Conservation (phyloP, 257 asterid genomes). For the Hygrophila difformis region DNA sequence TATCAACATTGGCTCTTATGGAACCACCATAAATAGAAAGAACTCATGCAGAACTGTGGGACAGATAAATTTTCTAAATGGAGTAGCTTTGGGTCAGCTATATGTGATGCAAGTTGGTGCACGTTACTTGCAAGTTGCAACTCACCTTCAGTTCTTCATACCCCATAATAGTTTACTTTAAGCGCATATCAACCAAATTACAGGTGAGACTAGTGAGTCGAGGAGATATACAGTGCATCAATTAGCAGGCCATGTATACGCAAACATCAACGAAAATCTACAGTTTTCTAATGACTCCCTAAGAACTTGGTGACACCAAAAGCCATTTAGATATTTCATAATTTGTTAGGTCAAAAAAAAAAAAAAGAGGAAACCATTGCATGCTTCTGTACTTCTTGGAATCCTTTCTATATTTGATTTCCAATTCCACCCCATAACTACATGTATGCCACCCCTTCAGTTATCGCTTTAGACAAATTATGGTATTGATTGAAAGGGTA, state of each 20-base stretch:
- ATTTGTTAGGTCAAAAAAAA: too few species aligned
- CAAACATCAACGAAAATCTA: not conserved
- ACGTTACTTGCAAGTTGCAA: conserved; percentile 11
- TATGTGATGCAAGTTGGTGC: conserved; percentile 3
- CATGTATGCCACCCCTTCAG: too few species aligned
- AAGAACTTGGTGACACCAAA: conserved; percentile 2
- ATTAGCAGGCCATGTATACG: not conserved
- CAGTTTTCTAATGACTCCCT: not conserved
- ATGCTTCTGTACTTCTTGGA: too few species aligned
- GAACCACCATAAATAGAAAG: too few species aligned
- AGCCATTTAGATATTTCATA: too few species aligned
- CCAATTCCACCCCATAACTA: too few species aligned
- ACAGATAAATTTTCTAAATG: not conserved
- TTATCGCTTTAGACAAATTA: too few species aligned
- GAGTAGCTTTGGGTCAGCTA: not conserved
- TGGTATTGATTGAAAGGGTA: too few species aligned
- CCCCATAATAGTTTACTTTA: too few species aligned
- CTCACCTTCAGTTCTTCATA: conserved; percentile 3
- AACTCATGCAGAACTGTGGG: not conserved
- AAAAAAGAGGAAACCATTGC: too few species aligned
- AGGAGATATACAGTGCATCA: not conserved
- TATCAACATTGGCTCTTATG: too few species aligned
- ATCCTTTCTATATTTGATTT: too few species aligned
- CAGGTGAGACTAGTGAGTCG: not conserved
- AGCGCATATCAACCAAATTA: not conserved